Conservation (phyloP, 2,329 filamentous ascomycete species). For the Tolypocladium paradoxum region DNA sequence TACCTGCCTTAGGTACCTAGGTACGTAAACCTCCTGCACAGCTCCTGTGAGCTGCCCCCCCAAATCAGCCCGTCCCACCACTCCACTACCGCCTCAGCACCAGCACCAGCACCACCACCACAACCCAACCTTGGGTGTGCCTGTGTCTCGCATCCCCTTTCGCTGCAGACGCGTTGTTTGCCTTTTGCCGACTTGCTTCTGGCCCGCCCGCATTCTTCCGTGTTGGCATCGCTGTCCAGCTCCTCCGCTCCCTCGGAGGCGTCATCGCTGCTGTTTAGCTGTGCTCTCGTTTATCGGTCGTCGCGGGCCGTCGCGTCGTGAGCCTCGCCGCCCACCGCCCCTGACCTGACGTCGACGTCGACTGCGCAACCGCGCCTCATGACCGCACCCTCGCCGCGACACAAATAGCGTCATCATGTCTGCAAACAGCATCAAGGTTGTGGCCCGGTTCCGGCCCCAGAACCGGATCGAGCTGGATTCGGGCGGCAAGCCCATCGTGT, state of each 20-base stretch:
- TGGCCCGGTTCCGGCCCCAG: constrained; percentile 94
- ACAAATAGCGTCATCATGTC: constrained; percentile 35
- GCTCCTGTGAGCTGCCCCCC: neutral
- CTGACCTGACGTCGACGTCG: constrained; percentile 1
- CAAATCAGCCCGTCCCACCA: neutral
- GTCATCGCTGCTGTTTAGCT: neutral
- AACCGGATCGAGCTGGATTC: constrained; percentile 88
- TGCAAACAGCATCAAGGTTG: constrained; percentile 69
- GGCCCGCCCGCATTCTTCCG: neutral
- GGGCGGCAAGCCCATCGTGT: constrained; percentile 84
- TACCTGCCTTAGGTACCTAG: no score
- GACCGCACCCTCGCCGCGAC: constrained; percentile 3
- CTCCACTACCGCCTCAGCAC: neutral
- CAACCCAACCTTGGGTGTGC: neutral
- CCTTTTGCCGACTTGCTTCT: neutral
- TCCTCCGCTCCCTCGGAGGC: neutral
- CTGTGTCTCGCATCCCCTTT: neutral
- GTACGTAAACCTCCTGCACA: neutral
- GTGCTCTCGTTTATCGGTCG: neutral
- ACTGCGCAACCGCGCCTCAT: constrained; percentile 5
- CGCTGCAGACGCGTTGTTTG: neutral
- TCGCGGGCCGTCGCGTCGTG: constrained; percentile 1
- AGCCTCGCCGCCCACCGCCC: neutral
- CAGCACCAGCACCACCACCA: neutral
- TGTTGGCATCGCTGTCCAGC: neutral